Conservation (phyloP, 345 rosid genomes). For the Garcia nutans region DNA sequence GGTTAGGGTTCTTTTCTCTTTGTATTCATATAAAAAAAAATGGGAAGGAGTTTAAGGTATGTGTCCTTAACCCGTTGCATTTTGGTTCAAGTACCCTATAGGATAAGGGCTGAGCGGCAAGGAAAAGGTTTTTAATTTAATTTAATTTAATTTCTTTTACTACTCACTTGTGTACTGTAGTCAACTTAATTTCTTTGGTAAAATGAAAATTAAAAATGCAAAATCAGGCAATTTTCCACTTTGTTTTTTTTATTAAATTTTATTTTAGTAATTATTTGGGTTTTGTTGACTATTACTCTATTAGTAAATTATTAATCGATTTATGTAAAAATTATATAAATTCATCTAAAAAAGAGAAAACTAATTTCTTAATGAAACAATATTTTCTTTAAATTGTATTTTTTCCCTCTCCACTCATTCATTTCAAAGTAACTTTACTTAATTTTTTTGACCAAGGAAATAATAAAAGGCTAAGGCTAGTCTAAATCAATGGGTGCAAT, state of each 20-base stretch:
- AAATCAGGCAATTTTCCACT: not conserved
- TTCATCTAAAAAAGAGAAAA: too few relatives aligned
- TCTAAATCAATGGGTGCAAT: too few relatives aligned
- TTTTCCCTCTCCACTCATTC: too few relatives aligned
- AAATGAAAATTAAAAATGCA: constrained; percentile 12
- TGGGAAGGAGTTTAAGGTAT: not conserved
- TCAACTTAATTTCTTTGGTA: constrained; percentile 16
- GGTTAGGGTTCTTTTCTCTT: not conserved
- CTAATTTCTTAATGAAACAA: too few relatives aligned
- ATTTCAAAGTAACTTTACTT: too few relatives aligned
- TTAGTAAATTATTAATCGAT: too few relatives aligned
- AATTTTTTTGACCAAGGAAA: too few relatives aligned
- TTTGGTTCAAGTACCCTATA: not conserved
- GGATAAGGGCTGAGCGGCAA: not conserved
- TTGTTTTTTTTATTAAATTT: not conserved
- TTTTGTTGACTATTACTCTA: too few relatives aligned
- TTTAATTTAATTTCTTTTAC: not conserved
- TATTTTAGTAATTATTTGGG: not conserved
- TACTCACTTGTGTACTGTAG: constrained; percentile 3
- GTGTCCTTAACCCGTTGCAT: constrained; percentile 1
- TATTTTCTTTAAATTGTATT: too few relatives aligned
- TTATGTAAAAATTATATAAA: too few relatives aligned
- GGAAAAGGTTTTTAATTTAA: not conserved
- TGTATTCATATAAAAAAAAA: too few relatives aligned
- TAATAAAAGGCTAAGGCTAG: too few relatives aligned